phyloP scores from a whole-genome alignment of 2,329 filamentous ascomycete species.

The Diaporthe ilicicola region DNA sequence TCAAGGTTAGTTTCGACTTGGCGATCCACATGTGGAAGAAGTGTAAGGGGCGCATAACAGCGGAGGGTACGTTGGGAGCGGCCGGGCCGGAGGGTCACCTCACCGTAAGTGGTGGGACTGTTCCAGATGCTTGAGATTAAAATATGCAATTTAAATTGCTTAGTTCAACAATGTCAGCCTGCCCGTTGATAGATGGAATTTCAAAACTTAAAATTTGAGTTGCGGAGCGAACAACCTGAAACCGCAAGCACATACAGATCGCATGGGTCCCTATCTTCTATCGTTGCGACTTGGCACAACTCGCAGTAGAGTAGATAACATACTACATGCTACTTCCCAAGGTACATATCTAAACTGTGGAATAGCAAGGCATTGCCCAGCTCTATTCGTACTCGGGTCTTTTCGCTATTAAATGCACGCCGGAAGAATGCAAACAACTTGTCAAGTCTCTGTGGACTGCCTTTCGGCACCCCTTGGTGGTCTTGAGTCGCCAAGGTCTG shows the following conservation, averaged over 20 bases:
- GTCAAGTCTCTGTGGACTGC: background rate
- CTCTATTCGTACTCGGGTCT: background rate
- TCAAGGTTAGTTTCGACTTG: background rate
- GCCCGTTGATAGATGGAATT: conserved; percentile 1
- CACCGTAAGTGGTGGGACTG: background rate
- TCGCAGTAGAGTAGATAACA: background rate
- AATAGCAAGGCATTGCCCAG: background rate
- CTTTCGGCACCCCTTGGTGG: too few relatives aligned
- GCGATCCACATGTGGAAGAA: background rate
- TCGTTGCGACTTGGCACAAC: background rate
- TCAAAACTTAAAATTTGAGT: background rate
- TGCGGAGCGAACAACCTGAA: conserved; percentile 1
- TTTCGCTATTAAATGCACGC: too few relatives aligned
- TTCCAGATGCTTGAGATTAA: background rate
- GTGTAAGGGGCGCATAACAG: background rate
- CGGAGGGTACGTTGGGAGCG: background rate
- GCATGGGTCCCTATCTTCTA: background rate
- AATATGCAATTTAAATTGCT: background rate
- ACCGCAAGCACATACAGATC: background rate
- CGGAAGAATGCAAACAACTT: background rate
- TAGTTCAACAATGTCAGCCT: background rate
- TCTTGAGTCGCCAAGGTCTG: too few relatives aligned
- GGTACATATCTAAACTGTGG: too few relatives aligned
- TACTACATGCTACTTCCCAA: background rate
- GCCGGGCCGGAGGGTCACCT: background rate